Percentiles rank a stretch among this genome's conserved stretches.
Evolutionary conservation across 2,329 filamentous ascomycete species (phyloP).

Genomic region (Simplicillium aogashimaense): DNA sequence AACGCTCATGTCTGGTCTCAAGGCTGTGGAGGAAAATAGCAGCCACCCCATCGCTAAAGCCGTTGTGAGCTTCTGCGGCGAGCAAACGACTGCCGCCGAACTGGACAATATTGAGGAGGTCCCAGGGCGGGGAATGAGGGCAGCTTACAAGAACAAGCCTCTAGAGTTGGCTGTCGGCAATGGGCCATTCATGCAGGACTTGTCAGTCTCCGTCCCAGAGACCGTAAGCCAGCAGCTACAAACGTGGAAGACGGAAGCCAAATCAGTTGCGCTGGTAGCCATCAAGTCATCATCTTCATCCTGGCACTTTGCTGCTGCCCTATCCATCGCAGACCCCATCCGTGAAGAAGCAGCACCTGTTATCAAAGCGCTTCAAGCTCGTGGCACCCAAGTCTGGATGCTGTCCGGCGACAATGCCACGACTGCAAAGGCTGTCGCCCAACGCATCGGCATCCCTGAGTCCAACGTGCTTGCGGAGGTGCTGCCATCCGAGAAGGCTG

Average conservation of each 20-base stretch:
- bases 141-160: constrained; percentile 29
- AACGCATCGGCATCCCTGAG: constrained; percentile 61
- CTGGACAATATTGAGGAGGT: constrained; percentile 50
- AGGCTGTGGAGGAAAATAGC: constrained; percentile 58
- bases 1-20: constrained; percentile 42
- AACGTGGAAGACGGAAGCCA: constrained; percentile 52
- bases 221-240: constrained; percentile 28
- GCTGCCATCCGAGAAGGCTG: constrained; percentile 72
- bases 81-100: constrained; percentile 18
- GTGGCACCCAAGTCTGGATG: constrained; percentile 76
- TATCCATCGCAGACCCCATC: constrained; percentile 74
- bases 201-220: constrained; percentile 27
- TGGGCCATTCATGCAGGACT: constrained; percentile 54
- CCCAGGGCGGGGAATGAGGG: constrained; percentile 62
- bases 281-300: constrained; percentile 18
- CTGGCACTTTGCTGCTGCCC: constrained; percentile 50
- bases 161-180: constrained; percentile 59
- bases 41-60: constrained; percentile 68
- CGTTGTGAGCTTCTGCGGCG: constrained; percentile 51
- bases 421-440: constrained; percentile 74
- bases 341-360: constrained; percentile 61
- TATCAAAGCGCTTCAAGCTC: constrained; percentile 52
- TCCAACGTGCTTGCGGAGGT: constrained; percentile 79
- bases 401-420: constrained; percentile 81
- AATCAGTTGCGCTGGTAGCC: constrained; percentile 53